phyloP scores from a whole-genome alignment of 176 grass and related monocot genomes.

The Phoenix roebelenii region DNA sequence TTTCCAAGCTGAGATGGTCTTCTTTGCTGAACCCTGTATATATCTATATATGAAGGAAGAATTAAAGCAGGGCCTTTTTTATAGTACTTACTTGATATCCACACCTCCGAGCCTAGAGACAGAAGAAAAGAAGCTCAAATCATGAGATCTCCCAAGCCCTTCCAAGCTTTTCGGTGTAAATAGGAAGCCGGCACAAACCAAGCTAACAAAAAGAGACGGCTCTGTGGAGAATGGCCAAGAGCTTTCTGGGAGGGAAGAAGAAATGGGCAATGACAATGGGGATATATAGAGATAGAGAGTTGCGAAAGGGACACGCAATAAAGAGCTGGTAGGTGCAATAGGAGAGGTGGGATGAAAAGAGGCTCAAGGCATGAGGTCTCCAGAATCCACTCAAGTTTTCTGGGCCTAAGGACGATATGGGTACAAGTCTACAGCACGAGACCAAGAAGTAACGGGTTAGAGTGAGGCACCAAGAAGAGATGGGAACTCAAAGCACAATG shows the following conservation, averaged over 20 bases:
- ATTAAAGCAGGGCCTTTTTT: background rate
- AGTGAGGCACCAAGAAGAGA: too few relatives aligned
- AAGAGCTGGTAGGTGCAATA: slow-evolving; percentile 26
- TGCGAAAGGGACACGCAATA: slow-evolving; percentile 20
- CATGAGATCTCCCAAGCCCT: background rate
- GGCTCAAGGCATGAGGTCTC: too few relatives aligned
- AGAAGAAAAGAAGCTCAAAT: background rate
- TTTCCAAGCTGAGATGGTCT: too few relatives aligned
- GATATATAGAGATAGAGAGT: background rate
- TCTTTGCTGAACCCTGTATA: too few relatives aligned
- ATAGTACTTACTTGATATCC: slow-evolving; percentile 9
- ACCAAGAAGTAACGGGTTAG: too few relatives aligned
- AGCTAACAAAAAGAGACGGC: background rate
- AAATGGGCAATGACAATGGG: background rate
- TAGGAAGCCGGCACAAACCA: background rate
- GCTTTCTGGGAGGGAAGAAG: background rate
- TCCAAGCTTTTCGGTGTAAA: background rate
- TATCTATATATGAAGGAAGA: background rate
- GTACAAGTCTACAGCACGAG: too few relatives aligned
- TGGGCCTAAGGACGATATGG: too few relatives aligned
- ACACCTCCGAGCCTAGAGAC: background rate
- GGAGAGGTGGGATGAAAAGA: background rate
- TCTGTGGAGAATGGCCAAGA: background rate
- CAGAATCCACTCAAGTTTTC: too few relatives aligned
- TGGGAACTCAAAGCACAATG: too few relatives aligned